Percentiles rank a stretch among this genome's conserved stretches.
These are phyloP conservation scores for Dicorynia guianensis DNA, from an alignment of 306 rosid species.

Conservation along the genomic window DNA sequence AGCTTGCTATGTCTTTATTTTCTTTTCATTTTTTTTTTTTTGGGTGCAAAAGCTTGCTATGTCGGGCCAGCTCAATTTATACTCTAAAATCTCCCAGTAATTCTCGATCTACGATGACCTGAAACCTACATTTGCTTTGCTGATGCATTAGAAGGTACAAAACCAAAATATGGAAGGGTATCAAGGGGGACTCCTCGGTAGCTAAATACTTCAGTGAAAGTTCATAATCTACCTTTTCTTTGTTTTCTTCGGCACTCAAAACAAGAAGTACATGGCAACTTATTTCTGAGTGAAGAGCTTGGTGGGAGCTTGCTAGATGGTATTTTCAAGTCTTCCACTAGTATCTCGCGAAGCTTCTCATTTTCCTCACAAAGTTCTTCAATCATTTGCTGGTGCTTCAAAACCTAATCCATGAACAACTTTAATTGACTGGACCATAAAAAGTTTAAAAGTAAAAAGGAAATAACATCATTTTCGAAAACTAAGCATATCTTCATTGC, in stretches of 20 bases:
- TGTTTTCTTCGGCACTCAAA: constrained; percentile 88
- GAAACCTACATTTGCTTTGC: not conserved
- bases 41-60: constrained; percentile 9
- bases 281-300: constrained; percentile 59
- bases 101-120: constrained; percentile 4
- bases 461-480: not conserved
- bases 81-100: not conserved
- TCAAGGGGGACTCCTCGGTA: constrained; percentile 17
- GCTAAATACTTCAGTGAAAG: constrained; percentile 29
- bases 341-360: constrained; percentile 79
- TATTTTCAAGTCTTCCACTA: constrained; percentile 80
- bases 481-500: too few species aligned
- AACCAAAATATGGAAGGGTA: constrained; percentile 19
- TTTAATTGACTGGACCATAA: constrained; percentile 2
- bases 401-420: constrained; percentile 58
- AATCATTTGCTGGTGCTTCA: constrained; percentile 88
- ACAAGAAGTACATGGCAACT: constrained; percentile 67
- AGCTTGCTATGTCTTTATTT: constrained; percentile 4
- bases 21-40: too few species aligned
- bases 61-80: not conserved
- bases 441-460: constrained; percentile 18
- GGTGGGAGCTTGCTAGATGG: constrained; percentile 72
- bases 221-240: constrained; percentile 54
- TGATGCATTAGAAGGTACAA: constrained; percentile 6
- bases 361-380: constrained; percentile 89